Base-by-base conservation (phyloP, 2,329 filamentous ascomycete genomes). In the Cyphellophora europaea region DNA sequence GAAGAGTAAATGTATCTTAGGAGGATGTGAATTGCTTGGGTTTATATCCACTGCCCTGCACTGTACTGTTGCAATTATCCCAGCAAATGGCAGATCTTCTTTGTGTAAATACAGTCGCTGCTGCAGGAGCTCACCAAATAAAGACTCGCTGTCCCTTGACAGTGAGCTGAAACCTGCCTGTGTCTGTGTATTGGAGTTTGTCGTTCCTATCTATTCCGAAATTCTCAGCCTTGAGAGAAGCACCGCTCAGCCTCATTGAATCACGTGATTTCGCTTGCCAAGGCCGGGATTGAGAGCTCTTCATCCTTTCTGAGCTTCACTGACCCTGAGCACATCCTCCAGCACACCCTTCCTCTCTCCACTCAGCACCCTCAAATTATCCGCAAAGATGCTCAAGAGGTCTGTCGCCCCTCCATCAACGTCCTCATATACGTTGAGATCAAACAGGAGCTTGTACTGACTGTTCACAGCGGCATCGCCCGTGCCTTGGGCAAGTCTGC, bases 341-440 rank as follows among this genome's bases (percentile, higher is more conserved):
- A 4, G n/a, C 25, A 27, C 25, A 11, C 25, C n/a, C 28, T 13
- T 8, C 15, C 16, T 12, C 28, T 30, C 28, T 27, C 35, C 14
- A 21, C 15, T 21, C 35, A 32, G 18, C 28, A 32, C 27, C 28
- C 34, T 32, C n/a, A 48, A 53, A 49, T 52, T 40, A 47, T 49
- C 46, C 42, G 55, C 56, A 62, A 72, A 55, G 61, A 76, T 75
- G 72, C 69, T 74, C 63, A 76, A 74, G 68, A 74, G 70, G 72
- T 75, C 62, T 55, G 66, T 53, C 37, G 37, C 30, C 34, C 35
- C 49, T 51, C 55, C 55, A 45, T 15, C 15, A 15, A 14, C n/a
- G n/a, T 23, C 14, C 31, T 16, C 13, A 8, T 28, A 23, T n/a
- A 35, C 36, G 19, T 8, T 10, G 30, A 30, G 23, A 37, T 35